A percentile compares a stretch with the other conserved stretches of the same genome.
These are phyloP conservation scores for Nicotiana benthamiana DNA, from an alignment of 257 asterid genomes.

Conservation along the genomic window DNA sequence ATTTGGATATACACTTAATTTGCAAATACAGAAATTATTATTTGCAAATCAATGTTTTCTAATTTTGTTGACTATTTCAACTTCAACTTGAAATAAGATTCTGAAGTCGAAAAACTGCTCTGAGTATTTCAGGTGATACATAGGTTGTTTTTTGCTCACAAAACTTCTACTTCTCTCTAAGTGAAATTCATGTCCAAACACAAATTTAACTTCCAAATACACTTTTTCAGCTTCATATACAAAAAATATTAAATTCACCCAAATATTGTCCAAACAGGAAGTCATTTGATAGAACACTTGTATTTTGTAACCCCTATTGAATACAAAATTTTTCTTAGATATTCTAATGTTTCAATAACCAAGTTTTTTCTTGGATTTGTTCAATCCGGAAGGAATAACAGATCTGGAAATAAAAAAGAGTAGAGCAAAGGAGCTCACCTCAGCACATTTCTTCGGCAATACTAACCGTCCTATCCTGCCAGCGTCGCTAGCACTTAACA, in stretches of 20 bases:
- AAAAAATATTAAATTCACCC: neutral
- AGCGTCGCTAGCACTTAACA: constrained; percentile 93
- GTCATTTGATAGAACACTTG: neutral
- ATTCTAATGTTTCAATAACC: neutral
- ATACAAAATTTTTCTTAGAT: neutral
- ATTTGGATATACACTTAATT: neutral
- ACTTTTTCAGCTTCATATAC: neutral
- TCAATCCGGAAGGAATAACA: neutral
- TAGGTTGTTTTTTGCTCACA: neutral
- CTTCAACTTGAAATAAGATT: neutral
- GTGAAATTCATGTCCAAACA: neutral
- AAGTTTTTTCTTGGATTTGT: neutral
- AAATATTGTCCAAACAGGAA: neutral
- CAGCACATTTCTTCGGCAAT: constrained; percentile 93
- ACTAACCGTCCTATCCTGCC: constrained; percentile 90
- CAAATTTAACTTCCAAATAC: neutral
- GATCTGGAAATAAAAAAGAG: neutral
- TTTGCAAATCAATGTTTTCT: neutral
- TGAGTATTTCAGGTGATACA: neutral
- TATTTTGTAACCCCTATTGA: neutral
- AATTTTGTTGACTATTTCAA: neutral
- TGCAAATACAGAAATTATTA: neutral
- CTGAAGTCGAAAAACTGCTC: neutral
- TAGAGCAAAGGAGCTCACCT: constrained; percentile 44
- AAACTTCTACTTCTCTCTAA: neutral